Evolutionary conservation across 2,329 filamentous ascomycete genomes (phyloP).

Genomic region (Graphilbum sp.): DNA sequence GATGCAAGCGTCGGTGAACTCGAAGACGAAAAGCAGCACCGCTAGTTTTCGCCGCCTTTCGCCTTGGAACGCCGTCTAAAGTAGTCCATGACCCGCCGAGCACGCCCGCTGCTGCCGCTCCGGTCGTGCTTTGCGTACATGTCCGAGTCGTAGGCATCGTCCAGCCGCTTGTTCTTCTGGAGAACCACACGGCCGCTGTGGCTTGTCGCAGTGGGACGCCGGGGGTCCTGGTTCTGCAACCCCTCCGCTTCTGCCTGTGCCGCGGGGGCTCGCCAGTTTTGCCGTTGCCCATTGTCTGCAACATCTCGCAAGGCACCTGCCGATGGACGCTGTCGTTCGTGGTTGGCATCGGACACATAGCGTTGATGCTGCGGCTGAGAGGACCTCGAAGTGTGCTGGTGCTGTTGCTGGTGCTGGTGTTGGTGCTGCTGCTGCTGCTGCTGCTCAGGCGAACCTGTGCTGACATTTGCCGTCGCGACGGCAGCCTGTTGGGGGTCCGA

Average conservation of each 20-base stretch:
- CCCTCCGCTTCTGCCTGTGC: slow-evolving; percentile 26
- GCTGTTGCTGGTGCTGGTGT: slow-evolving; percentile 3
- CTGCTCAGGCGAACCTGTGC: slow-evolving; percentile 13
- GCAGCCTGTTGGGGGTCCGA: slow-evolving; percentile 11
- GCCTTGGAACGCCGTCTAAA: slow-evolving; percentile 78
- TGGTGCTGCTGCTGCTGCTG: slow-evolving; percentile 11
- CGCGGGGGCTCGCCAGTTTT: slow-evolving; percentile 25
- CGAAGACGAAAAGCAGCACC: background rate
- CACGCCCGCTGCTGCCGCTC: slow-evolving; percentile 71
- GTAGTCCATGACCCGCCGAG: slow-evolving; percentile 94
- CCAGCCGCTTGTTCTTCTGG: slow-evolving; percentile 79
- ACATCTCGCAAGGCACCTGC: slow-evolving; percentile 15
- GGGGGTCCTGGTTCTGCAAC: slow-evolving; percentile 24
- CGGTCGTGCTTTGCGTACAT: slow-evolving; percentile 43
- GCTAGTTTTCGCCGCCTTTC: slow-evolving; percentile 34
- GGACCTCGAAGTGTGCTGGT: background rate
- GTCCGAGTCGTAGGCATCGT: slow-evolving; percentile 72
- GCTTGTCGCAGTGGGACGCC: slow-evolving; percentile 18
- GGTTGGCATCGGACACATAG: slow-evolving; percentile 6
- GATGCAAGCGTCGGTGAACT: too few species aligned
- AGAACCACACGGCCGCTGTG: slow-evolving; percentile 34
- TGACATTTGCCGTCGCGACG: slow-evolving; percentile 4
- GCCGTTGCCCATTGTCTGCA: slow-evolving; percentile 24
- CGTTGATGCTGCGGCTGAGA: background rate
- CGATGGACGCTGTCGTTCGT: background rate